phyloP scores from a whole-genome alignment of 805 yeast genomes.

The Barnettozyma pratensis region DNA sequence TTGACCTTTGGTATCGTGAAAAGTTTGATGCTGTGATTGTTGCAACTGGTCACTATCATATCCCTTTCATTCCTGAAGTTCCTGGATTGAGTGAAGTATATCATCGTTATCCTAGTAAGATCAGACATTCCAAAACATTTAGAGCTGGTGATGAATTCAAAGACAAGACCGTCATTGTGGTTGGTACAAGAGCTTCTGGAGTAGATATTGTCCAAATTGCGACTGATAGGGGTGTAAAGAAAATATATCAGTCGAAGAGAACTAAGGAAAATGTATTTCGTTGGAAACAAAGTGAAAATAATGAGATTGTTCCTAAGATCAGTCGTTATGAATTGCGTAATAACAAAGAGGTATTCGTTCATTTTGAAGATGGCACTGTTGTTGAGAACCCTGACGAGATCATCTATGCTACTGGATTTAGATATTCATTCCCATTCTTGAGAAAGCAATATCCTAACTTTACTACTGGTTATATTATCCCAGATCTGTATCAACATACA shows the following conservation, averaged over 20 bases:
- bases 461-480: constrained; percentile 23
- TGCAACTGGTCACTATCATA: constrained; percentile 52
- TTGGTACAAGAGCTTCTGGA: constrained; percentile 68
- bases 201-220: constrained; percentile 42
- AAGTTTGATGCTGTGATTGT: constrained; percentile 38
- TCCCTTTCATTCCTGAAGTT: constrained; percentile 46
- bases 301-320: constrained; percentile 33
- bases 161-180: constrained; percentile 38
- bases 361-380: constrained; percentile 39
- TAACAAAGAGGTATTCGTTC: constrained; percentile 25
- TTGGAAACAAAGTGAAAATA: constrained; percentile 22
- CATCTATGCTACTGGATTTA: constrained; percentile 68
- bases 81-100: constrained; percentile 36
- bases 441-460: constrained; percentile 20
- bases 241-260: constrained; percentile 29
- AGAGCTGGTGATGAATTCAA: constrained; percentile 30
- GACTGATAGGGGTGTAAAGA: constrained; percentile 1
- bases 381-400: constrained; percentile 43
- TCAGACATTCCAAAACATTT: constrained; percentile 39
- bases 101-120: constrained; percentile 9
- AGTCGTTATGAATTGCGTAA: constrained; percentile 28
- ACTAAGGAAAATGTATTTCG: constrained; percentile 1
- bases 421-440: constrained; percentile 53
- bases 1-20: constrained; percentile 34
- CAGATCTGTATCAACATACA: constrained; percentile 29